Evolutionary conservation across 495 filamentous ascomycete genomes (phyloP), one percentile per base, ranked within the genome.

Genomic region (Daldinia vernicosa): DNA sequence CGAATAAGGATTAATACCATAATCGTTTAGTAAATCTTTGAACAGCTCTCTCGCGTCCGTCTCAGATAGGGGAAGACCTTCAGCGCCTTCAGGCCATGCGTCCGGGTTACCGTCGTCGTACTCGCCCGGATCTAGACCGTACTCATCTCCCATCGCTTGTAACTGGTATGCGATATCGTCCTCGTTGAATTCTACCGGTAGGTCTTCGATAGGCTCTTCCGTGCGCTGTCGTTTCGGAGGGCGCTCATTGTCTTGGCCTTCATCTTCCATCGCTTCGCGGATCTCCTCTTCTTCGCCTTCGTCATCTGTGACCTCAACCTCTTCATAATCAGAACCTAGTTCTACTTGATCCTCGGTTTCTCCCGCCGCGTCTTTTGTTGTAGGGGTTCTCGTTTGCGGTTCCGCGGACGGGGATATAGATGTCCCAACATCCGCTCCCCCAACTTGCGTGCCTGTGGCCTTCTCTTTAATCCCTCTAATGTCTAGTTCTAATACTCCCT

Each of bases 121-220:
- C 76, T 94, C 92, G 66, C 77, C 80, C 35, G 79, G 81, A 47
- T 70, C 83, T 47, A 85, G 81, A 1, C 86, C 91, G 70, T 95
- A 92, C 9, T 92, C 88, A 69, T 92, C 86, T 47, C 89, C 91
- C 93, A 98, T 96, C 9, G 89, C 89, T 14, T 91, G 91, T 8
- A 99, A 84, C 76, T 99, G 95, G 71, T 91, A 95, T 33, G 92
- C 94, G 66, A 99, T 95, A 76, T 99, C 96, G 47, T 95, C 94
- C 76, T 98, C 95, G 27, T 92, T 92, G 75, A 98, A 98, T 71
- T 99, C 95, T 43, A 97, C 76, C 0, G 92, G 90, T 19, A 76
- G 72, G 26, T 89, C 83, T 17, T 81, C 81, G 5, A 71, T 57
- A 43, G 79, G 81, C 1, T 87, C 87, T 66, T 90, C 88, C 14